Conservation (phyloP, 2,329 filamentous ascomycete species). For the Pseudogymnoascus sp. region DNA sequence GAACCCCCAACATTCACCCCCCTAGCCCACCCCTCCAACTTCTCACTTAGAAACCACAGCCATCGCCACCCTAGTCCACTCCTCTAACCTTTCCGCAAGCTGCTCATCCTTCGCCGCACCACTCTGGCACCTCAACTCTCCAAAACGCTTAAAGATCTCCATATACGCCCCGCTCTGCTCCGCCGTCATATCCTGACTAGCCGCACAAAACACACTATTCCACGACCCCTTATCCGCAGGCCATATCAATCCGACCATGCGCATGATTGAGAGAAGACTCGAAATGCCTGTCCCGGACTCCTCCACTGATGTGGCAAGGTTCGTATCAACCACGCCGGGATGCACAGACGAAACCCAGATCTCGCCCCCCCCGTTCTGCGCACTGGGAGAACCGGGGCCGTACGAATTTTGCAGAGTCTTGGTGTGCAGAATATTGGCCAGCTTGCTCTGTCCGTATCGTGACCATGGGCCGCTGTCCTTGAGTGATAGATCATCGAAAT, state of each 20-base stretch:
- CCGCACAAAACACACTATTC: slow-evolving; percentile 33
- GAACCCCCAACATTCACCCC: no score
- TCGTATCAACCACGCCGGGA: slow-evolving; percentile 16
- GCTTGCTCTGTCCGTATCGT: slow-evolving; percentile 42
- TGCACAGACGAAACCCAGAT: slow-evolving; percentile 36
- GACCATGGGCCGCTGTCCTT: slow-evolving; percentile 31
- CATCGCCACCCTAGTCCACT: slow-evolving; percentile 31
- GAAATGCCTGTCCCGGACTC: slow-evolving; percentile 15
- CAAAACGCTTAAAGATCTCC: slow-evolving; percentile 27
- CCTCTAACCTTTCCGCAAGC: slow-evolving; percentile 31
- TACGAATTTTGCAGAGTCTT: slow-evolving; percentile 31
- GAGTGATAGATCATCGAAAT: slow-evolving; percentile 21
- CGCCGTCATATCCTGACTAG: slow-evolving; percentile 32
- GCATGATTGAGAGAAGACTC: slow-evolving; percentile 16
- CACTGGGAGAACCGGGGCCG: slow-evolving; percentile 27
- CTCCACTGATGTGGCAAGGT: slow-evolving; percentile 20
- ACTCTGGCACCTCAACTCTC: slow-evolving; percentile 31
- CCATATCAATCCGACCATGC: slow-evolving; percentile 22
- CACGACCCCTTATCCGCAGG: slow-evolving; percentile 32
- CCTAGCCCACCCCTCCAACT: not conserved
- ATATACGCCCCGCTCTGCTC: slow-evolving; percentile 33
- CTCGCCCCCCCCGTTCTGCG: slow-evolving; percentile 29
- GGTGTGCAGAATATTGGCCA: slow-evolving; percentile 39
- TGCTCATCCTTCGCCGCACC: slow-evolving; percentile 29
- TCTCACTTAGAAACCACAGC: slow-evolving; percentile 14